phyloP scores from a whole-genome alignment of 1,139 yeast genomes.

The Ogataea hybrid region DNA sequence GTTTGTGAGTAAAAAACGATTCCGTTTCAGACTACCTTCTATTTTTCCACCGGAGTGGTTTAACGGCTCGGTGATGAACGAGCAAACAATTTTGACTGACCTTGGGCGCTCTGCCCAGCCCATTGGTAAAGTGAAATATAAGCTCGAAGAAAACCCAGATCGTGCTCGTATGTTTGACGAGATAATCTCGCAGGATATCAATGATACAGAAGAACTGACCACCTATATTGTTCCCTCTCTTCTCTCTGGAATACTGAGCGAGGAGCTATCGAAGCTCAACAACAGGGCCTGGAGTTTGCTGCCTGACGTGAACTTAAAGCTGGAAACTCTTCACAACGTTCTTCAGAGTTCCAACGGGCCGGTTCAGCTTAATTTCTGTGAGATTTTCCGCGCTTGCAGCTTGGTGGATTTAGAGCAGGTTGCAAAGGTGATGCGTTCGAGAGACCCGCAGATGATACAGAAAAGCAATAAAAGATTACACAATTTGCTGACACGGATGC shows the following conservation, averaged over 20 bases:
- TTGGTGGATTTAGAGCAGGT: constrained; percentile 28
- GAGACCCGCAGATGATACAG: neutral
- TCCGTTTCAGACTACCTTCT: constrained; percentile 54
- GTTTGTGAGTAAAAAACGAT: constrained; percentile 45
- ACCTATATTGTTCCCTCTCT: constrained; percentile 32
- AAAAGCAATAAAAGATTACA: neutral
- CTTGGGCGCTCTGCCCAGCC: constrained; percentile 18
- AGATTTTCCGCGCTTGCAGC: constrained; percentile 40
- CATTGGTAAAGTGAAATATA: constrained; percentile 33
- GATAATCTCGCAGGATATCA: constrained; percentile 23
- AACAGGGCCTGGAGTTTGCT: constrained; percentile 30
- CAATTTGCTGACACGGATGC: neutral
- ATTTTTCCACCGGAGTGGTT: constrained; percentile 44
- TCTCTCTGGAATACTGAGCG: constrained; percentile 29
- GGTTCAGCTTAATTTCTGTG: constrained; percentile 48
- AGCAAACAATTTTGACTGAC: constrained; percentile 25
- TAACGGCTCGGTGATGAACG: constrained; percentile 29
- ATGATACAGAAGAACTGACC: constrained; percentile 16
- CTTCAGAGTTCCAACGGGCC: constrained; percentile 53
- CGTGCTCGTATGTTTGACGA: constrained; percentile 29
- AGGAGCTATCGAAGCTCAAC: constrained; percentile 24
- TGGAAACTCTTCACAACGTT: constrained; percentile 53
- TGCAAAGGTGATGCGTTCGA: constrained; percentile 18
- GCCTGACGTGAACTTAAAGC: constrained; percentile 35
- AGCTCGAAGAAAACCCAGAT: constrained; percentile 30